Conservation (phyloP, 2,329 filamentous ascomycete genomes). For the Cladophialophora psammophila region DNA sequence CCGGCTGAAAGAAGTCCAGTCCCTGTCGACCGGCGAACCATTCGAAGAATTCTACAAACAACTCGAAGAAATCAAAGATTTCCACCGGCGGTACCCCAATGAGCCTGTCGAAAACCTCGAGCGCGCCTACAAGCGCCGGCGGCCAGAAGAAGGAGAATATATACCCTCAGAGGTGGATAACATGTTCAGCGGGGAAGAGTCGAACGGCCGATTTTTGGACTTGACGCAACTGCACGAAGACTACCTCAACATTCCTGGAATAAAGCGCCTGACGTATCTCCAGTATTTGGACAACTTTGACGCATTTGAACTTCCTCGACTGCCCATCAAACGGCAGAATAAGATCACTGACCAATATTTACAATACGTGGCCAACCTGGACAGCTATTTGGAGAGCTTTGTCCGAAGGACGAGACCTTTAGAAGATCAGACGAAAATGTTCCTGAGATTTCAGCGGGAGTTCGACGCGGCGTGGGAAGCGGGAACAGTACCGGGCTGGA, state of each 20-base stretch:
- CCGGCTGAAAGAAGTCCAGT: slow-evolving; percentile 79
- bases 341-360: slow-evolving; percentile 96
- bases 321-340: slow-evolving; percentile 77
- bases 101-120: slow-evolving; percentile 96
- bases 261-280: slow-evolving; percentile 85
- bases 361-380: slow-evolving; percentile 80
- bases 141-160: slow-evolving; percentile 69
- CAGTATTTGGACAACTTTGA: slow-evolving; percentile 95
- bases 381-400: slow-evolving; percentile 85
- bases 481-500: slow-evolving; percentile 82
- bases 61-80: slow-evolving; percentile 79
- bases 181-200: slow-evolving; percentile 96
- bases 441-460: slow-evolving; percentile 78
- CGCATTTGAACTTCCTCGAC: slow-evolving; percentile 75
- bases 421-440: slow-evolving; percentile 81
- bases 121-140: slow-evolving; percentile 80
- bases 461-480: slow-evolving; percentile 85
- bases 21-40: slow-evolving; percentile 82
- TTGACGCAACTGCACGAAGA: slow-evolving; percentile 82
- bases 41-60: slow-evolving; percentile 93
- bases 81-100: slow-evolving; percentile 90
- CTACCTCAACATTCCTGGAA: slow-evolving; percentile 86
- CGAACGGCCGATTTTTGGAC: slow-evolving; percentile 91
- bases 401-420: slow-evolving; percentile 84
- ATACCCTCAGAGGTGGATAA: slow-evolving; percentile 77